Percentiles rank a stretch among this genome's conserved stretches.
These are phyloP conservation scores for Fusarium sp. DNA, from an alignment of 2,329 filamentous ascomycete genomes.

Conservation along the genomic window DNA sequence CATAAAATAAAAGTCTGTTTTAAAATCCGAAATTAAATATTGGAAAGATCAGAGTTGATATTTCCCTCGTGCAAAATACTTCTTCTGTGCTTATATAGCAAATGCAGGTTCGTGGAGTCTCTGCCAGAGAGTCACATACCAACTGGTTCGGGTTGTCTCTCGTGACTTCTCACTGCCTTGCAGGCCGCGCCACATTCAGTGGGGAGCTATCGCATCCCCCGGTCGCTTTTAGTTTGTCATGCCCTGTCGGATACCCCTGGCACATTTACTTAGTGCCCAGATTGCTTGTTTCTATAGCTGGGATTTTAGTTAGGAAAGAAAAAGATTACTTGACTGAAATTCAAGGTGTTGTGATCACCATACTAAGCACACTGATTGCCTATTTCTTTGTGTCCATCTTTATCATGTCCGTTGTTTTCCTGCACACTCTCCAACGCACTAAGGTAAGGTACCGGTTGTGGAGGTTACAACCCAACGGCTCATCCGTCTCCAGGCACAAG, in stretches of 20 bases:
- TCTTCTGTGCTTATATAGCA: conserved; percentile 11
- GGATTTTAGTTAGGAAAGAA: conserved; percentile 14
- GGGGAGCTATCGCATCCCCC: conserved; percentile 16
- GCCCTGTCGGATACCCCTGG: conserved; percentile 2
- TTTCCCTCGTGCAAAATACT: neutral
- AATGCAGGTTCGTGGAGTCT: conserved; percentile 40
- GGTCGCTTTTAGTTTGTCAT: conserved; percentile 10
- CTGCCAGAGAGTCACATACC: conserved; percentile 36
- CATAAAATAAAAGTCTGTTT: conserved; percentile 5
- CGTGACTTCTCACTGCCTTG: conserved; percentile 19
- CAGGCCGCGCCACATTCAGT: conserved; percentile 17
- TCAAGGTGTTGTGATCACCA: neutral
- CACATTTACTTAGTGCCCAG: conserved; percentile 6
- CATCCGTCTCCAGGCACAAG: conserved; percentile 11
- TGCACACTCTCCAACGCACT: conserved; percentile 3
- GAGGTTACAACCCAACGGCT: conserved; percentile 16
- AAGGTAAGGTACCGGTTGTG: conserved; percentile 31
- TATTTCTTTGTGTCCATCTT: conserved; percentile 3
- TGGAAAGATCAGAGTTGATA: neutral
- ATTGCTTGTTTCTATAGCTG: conserved; percentile 12
- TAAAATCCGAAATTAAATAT: neutral
- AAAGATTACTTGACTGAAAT: conserved; percentile 3
- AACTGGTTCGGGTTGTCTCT: conserved; percentile 11
- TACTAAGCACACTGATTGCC: fast-evolving
- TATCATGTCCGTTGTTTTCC: conserved; percentile 12